A percentile compares a stretch with the other conserved stretches of the same genome.
phyloP scores from a whole-genome alignment of 495 filamentous ascomycete genomes.

The Talaromyces stipitatus region DNA sequence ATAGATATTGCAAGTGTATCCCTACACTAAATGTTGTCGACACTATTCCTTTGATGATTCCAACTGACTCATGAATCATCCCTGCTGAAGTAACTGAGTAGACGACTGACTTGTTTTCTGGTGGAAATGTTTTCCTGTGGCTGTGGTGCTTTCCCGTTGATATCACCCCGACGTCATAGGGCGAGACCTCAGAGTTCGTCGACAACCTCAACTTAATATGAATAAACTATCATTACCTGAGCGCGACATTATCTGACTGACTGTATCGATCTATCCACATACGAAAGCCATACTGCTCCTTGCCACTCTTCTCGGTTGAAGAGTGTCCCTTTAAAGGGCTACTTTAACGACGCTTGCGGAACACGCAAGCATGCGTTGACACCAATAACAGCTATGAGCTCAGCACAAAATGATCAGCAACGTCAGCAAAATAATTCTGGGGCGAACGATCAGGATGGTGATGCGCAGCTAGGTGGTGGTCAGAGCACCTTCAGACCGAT shows the following conservation, averaged over 20 bases:
- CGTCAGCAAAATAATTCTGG: neutral
- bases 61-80: neutral
- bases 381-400: neutral
- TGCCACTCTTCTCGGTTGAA: no score
- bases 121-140: neutral
- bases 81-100: neutral
- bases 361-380: neutral
- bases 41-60: no score
- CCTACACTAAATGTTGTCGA: no score
- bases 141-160: neutral
- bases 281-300: no score
- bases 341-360: neutral
- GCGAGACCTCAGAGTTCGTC: neutral
- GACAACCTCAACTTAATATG: no score
- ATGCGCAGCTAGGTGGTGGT: conserved; percentile 1
- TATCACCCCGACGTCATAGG: neutral
- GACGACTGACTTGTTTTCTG: neutral
- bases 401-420: neutral
- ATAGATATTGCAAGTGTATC: no score
- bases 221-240: no score
- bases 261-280: no score
- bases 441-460: neutral
- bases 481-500: conserved; percentile 17
- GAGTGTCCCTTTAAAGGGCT: neutral
- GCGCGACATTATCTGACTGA: no score